phyloP scores from a whole-genome alignment of 306 rosid species.

The Vigna hirtella region DNA sequence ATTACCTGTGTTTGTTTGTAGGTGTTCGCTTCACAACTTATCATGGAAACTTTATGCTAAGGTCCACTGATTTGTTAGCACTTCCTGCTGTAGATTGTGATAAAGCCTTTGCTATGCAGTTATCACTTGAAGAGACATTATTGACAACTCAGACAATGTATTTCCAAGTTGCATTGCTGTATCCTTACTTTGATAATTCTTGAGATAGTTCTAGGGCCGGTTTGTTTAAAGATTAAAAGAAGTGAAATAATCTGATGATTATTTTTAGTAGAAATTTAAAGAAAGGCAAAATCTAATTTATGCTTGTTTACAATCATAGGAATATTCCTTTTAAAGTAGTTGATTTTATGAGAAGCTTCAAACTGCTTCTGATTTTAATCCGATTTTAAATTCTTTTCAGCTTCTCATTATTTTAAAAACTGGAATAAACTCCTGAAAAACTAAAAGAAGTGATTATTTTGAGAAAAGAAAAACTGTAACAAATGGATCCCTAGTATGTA shows the following conservation, averaged over 20 bases:
- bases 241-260: neutral
- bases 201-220: neutral
- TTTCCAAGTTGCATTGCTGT: slow-evolving; percentile 98
- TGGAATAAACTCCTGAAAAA: neutral
- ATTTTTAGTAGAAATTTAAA: too few relatives aligned
- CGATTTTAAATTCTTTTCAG: too few relatives aligned
- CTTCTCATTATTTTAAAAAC: too few relatives aligned
- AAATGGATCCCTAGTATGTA: slow-evolving; percentile 4
- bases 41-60: slow-evolving; percentile 97
- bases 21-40: slow-evolving; percentile 95
- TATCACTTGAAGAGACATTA: slow-evolving; percentile 92
- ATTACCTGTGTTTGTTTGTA: slow-evolving; percentile 47
- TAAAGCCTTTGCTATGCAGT: slow-evolving; percentile 96
- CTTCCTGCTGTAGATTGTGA: slow-evolving; percentile 99
- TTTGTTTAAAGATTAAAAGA: too few relatives aligned
- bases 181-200: slow-evolving; percentile 64
- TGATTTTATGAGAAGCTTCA: neutral
- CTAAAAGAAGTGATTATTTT: neutral
- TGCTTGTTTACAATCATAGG: neutral
- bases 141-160: slow-evolving; percentile 90
- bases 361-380: neutral
- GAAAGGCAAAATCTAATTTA: too few relatives aligned
- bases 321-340: neutral
- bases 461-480: neutral
- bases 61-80: slow-evolving; percentile 94